Percentiles rank a stretch among this genome's conserved stretches.
Evolutionary conservation across 495 filamentous ascomycete species (phyloP).

Genomic region (Xylaria longipes): DNA sequence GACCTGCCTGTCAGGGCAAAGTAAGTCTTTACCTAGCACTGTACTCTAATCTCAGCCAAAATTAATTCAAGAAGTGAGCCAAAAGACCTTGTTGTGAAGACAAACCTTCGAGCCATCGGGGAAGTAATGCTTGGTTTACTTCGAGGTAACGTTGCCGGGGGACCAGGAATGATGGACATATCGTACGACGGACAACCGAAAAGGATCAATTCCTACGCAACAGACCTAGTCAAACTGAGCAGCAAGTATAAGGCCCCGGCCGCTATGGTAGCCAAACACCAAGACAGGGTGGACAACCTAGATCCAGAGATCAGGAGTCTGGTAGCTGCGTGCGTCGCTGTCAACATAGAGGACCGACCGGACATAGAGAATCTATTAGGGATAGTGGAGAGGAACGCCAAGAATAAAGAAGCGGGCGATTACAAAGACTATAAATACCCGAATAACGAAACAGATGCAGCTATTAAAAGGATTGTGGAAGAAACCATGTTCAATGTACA

Average conservation of each 20-base stretch:
- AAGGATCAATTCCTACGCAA: constrained; percentile 26
- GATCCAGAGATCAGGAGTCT: constrained; percentile 32
- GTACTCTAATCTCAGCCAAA: not conserved
- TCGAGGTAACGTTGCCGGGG: constrained; percentile 18
- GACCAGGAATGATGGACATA: constrained; percentile 26
- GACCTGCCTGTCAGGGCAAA: constrained; percentile 7
- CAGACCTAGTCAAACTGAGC: constrained; percentile 31
- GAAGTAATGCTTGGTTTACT: constrained; percentile 28
- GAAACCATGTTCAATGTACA: not conserved
- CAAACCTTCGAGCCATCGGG: constrained; percentile 25
- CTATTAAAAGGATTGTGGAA: constrained; percentile 10
- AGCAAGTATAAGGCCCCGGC: constrained; percentile 10
- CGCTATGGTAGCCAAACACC: constrained; percentile 12
- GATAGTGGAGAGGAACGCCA: constrained; percentile 29
- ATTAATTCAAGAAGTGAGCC: constrained; percentile 13
- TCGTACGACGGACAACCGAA: constrained; percentile 5
- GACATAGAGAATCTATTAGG: constrained; percentile 24
- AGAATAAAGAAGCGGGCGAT: not conserved
- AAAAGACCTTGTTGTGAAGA: not conserved
- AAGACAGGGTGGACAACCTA: constrained; percentile 20
- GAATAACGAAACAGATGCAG: constrained; percentile 28
- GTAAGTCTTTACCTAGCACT: not conserved
- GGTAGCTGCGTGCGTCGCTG: constrained; percentile 25
- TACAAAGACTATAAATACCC: constrained; percentile 26
- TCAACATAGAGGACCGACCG: constrained; percentile 15